Percentiles rank a stretch among this genome's conserved stretches.
These are phyloP conservation scores for Acer campestre DNA, from an alignment of 345 rosid species.

Conservation along the genomic window DNA sequence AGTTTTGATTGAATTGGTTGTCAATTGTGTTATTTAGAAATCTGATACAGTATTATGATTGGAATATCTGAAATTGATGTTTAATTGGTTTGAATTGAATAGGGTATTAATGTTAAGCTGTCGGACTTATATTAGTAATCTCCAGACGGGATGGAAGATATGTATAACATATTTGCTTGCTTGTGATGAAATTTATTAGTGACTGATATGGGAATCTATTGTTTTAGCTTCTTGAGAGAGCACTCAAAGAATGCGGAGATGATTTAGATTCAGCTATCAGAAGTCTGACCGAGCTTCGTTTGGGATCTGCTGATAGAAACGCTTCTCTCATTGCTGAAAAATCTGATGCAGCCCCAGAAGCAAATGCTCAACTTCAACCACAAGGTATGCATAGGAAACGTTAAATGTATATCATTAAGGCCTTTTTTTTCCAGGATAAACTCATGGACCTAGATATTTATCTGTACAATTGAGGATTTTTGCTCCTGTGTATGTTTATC, in stretches of 20 bases:
- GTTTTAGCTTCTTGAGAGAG: conserved; percentile 67
- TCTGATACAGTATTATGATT: neutral
- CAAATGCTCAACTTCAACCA: conserved; percentile 38
- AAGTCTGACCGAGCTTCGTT: conserved; percentile 78
- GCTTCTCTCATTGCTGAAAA: conserved; percentile 28
- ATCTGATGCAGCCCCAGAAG: conserved; percentile 31
- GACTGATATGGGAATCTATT: neutral
- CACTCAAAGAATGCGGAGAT: conserved; percentile 81
- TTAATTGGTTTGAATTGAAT: neutral
- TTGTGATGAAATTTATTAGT: neutral
- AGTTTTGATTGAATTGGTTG: too few species aligned
- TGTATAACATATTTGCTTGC: neutral
- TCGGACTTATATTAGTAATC: neutral
- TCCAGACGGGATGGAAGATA: too few species aligned
- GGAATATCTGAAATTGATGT: neutral
- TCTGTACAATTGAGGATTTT: neutral
- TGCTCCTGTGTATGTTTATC: neutral
- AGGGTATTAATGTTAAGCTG: too few species aligned
- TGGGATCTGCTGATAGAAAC: conserved; percentile 56
- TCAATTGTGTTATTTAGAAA: neutral
- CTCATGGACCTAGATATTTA: neutral
- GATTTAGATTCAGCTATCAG: conserved; percentile 88
- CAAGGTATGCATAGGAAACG: conserved; percentile 43
- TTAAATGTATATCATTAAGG: neutral
- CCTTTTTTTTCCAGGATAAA: neutral